Evolutionary conservation across 441 rosid species (phyloP), one percentile per base, ranked within the genome.

Genomic region (Bruguiera hainesii): DNA sequence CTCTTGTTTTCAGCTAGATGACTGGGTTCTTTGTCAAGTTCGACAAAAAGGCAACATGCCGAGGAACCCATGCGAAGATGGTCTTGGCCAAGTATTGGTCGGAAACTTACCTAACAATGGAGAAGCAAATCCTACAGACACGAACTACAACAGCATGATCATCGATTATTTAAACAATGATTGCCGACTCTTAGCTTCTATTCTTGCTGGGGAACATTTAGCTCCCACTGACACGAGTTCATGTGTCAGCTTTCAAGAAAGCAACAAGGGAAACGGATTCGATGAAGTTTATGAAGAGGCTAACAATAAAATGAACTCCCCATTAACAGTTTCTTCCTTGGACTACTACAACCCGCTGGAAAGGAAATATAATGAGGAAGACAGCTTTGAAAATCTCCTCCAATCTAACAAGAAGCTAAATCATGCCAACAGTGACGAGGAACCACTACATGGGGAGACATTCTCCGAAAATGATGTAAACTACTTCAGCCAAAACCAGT

Each of bases 1-100:
- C 16, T 37, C 48, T 4, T 33, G 19, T 31, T 61, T 9, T 46
- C 76, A 81, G 87, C 67, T 82, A 56, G 89, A 85, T 67, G 87
- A 85, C 65, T 81, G 89, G 89, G 89, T 85, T 66, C 79, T 82
- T 19, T 82, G 87, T 64, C 74, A 84, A 72, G 82, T 82, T 59
- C 74, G 79, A 69, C 74, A 76, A 57, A 85, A 67, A 56, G 66
- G 70, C 61, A 57, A 67, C 64, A 76, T 18, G 21, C 48, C 61
- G 7, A 73, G 69, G 63, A 73, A 49, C 73, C 39, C 64, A 15
- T 71, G 61, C 69, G 80, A 64, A 26, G 68, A 63, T 16, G 9
- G 33, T 23, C 56, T 70, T 15, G 52, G 30, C 52, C 46, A 69
- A 42, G 75, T 74, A 60, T 26, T 65, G 35, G 37, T 72, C 9